Conservation (phyloP, 495 filamentous ascomycete genomes). For the Neurospora tetraspora region DNA sequence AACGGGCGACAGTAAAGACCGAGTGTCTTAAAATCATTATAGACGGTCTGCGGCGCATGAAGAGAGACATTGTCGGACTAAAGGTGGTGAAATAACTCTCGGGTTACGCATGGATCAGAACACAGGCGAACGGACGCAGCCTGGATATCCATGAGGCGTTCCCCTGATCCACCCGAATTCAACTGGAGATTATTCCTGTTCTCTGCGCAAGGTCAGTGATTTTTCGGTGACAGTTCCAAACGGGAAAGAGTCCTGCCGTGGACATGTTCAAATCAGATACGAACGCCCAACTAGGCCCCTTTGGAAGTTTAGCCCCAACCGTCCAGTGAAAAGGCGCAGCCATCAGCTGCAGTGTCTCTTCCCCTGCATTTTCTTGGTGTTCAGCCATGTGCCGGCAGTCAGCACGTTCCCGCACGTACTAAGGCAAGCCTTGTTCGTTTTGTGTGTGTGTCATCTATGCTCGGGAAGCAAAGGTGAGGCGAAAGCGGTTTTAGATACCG, state of each 20-base stretch:
- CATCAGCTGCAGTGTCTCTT: not conserved
- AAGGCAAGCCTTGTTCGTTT: not conserved
- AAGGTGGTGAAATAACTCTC: not conserved
- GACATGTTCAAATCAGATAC: not conserved
- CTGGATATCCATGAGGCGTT: not conserved
- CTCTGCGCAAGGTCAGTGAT: not conserved
- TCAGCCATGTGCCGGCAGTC: not conserved
- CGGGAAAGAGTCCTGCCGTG: not conserved
- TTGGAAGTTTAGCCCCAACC: not conserved
- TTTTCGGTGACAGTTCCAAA: not conserved
- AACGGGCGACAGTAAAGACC: not conserved
- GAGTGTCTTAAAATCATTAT: not conserved
- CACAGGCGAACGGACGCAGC: not conserved
- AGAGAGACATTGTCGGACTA: not conserved
- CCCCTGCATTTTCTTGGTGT: not conserved
- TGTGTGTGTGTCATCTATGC: not conserved
- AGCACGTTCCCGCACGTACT: not conserved
- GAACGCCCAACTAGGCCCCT: not conserved
- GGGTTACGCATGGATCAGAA: not conserved
- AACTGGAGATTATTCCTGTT: not conserved
- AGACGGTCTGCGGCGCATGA: not conserved
- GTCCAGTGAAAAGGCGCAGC: not conserved
- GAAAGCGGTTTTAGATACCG: not conserved
- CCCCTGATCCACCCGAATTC: not conserved
- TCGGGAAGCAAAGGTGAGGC: not conserved